Percentiles rank a stretch among this genome's conserved stretches.
phyloP scores from a whole-genome alignment of 2,329 filamentous ascomycete species.

The Claviceps digitariae region DNA sequence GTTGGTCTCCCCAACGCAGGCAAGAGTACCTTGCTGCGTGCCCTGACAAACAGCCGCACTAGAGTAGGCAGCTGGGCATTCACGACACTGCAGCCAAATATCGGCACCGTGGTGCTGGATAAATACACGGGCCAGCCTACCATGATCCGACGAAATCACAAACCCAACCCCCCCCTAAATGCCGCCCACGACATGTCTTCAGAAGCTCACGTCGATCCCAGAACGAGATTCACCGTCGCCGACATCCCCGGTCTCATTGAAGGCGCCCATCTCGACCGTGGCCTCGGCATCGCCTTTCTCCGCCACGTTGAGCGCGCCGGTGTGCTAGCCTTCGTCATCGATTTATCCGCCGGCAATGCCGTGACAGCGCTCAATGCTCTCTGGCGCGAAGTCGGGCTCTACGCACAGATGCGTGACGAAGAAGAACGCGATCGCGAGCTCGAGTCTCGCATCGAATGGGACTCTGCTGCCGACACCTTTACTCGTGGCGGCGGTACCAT shows the following conservation, averaged over 20 bases:
- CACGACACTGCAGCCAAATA: constrained; percentile 87
- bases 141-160: constrained; percentile 12
- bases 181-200: constrained; percentile 29
- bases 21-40: constrained; percentile 82
- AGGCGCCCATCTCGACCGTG: constrained; percentile 82
- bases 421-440: constrained; percentile 53
- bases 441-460: constrained; percentile 41
- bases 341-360: constrained; percentile 68
- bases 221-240: constrained; percentile 80
- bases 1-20: constrained; percentile 94
- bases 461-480: constrained; percentile 29
- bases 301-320: constrained; percentile 89
- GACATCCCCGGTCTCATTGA: constrained; percentile 92
- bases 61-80: constrained; percentile 93
- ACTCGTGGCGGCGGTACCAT: constrained; percentile 12
- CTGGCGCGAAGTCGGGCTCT: constrained; percentile 83
- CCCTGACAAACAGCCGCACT: constrained; percentile 77
- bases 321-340: constrained; percentile 86
- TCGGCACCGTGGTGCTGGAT: constrained; percentile 90
- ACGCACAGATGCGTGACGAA: constrained; percentile 66
- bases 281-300: constrained; percentile 81
- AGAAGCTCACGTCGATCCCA: constrained; percentile 36
- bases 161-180: constrained; percentile 27
- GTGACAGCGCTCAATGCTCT: constrained; percentile 65
- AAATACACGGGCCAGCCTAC: constrained; percentile 64